Conservation (phyloP, 179 eudicot species). For the Heliamphora ciliata region DNA sequence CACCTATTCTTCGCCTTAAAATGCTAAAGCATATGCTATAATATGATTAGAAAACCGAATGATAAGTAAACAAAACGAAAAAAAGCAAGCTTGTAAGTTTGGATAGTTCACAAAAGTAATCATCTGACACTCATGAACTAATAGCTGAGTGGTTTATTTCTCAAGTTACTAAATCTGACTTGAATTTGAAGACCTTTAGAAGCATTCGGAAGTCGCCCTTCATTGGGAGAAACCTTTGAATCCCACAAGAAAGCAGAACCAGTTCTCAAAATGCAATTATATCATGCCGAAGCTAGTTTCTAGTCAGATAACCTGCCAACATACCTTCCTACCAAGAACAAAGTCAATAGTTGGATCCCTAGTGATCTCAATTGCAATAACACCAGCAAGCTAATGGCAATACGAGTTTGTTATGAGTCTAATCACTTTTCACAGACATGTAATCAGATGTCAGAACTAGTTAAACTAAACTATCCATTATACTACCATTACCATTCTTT, state of each 20-base stretch:
- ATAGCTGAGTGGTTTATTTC: too few relatives aligned
- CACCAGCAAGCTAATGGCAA: conserved; percentile 83
- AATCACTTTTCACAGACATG: background rate
- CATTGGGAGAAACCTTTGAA: conserved; percentile 67
- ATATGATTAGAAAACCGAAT: background rate
- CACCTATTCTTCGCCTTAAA: background rate
- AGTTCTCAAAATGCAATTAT: conserved; percentile 4
- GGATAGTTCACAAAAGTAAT: background rate
- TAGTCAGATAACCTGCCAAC: conserved; percentile 10
- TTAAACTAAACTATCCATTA: background rate
- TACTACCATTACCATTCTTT: background rate
- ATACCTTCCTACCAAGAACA: conserved; percentile 88
- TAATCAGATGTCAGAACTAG: background rate
- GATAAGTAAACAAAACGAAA: background rate
- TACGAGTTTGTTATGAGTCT: conserved; percentile 8
- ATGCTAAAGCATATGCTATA: background rate
- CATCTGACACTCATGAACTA: background rate
- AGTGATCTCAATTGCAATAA: conserved; percentile 95
- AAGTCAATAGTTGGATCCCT: conserved; percentile 84
- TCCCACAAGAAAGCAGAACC: conserved; percentile 43
- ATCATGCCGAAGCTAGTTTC: background rate
- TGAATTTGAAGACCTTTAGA: conserved; percentile 47
- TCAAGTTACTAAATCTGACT: background rate
- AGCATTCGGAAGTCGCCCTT: conserved; percentile 98
- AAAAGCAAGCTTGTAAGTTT: background rate